Evolutionary conservation across 805 yeast species (phyloP).

Genomic region (Maudiozyma saulgeensis): DNA sequence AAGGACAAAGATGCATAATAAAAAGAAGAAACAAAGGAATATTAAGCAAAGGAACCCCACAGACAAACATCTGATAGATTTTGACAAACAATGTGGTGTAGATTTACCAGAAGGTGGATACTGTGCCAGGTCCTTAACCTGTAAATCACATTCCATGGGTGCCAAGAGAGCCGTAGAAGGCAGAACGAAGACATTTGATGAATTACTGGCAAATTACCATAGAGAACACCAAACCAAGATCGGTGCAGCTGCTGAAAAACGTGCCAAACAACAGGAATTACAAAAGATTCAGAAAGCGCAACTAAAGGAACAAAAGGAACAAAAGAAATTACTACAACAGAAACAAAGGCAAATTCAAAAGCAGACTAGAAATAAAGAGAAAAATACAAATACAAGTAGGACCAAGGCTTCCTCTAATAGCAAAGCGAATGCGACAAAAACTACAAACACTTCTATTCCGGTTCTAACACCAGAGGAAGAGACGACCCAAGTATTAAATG

Average conservation of each 20-base stretch:
- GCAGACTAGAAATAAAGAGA: background rate
- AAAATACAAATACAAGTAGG: conserved; percentile 6
- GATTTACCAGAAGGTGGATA: conserved; percentile 87
- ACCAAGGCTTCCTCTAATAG: conserved; percentile 3
- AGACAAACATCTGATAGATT: conserved; percentile 69
- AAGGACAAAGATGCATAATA: conserved; percentile 6
- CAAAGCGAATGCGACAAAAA: background rate
- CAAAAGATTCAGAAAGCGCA: conserved; percentile 22
- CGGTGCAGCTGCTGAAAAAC: conserved; percentile 72
- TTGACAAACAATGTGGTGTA: conserved; percentile 93
- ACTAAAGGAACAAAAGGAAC: conserved; percentile 23
- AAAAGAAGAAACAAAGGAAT: conserved; percentile 32
- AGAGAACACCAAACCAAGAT: conserved; percentile 84
- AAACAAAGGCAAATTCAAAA: conserved; percentile 22
- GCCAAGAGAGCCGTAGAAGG: conserved; percentile 94
- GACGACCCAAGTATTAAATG: conserved; percentile 82
- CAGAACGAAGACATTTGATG: conserved; percentile 86
- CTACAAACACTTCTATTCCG: conserved; percentile 31
- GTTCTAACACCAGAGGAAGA: conserved; percentile 84
- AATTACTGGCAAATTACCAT: conserved; percentile 79
- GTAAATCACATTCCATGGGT: conserved; percentile 98
- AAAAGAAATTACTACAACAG: conserved; percentile 29
- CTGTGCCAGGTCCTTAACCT: conserved; percentile 91
- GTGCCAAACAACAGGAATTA: conserved; percentile 54
- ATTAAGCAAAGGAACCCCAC: conserved; percentile 48